Evolutionary conservation across 2,329 filamentous ascomycete species (phyloP), one percentile per base, ranked within the genome.

Genomic region (Nigrospora oryzae): DNA sequence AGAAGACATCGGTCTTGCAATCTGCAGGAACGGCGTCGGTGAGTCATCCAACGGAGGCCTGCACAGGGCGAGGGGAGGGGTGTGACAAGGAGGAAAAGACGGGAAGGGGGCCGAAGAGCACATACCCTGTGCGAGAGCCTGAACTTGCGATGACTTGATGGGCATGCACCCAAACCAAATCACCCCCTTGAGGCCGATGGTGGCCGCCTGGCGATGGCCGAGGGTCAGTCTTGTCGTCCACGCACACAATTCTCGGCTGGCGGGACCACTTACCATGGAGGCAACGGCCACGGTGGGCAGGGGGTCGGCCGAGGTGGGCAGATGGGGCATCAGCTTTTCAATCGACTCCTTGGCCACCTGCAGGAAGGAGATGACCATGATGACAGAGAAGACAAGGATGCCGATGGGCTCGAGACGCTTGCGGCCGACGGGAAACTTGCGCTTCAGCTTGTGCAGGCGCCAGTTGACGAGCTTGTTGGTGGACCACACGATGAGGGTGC

Each of bases 111-210:
- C 4, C 6, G 4, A 23, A 23, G 19, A 23, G 19, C 19, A n/a
- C 40, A 28, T 31, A 42, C 40, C 42, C 30, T 81, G 77, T 0
- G 73, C 77, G 5, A 85, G 62, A 0, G 79, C 79, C 50, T 81
- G 77, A 0, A 83, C 79, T 54, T 81, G 78, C 0, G 78, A 81
- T 3, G 79, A 82, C 52, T 81, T 80, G 51, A 83, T 73, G 4
- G 68, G 64, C 3, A 72, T 66, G 53, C 79, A 82, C 37, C 74
- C 77, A 14, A 82, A 59, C 65, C 79, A 77, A 43, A 81, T 80
- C 10, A 74, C 68, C 2, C 76, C 77, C 56, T 83, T 83, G 40
- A 82, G 61, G 1, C 76, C 64, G 14, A 81, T 69, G 0, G 77
- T 83, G 4, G 67, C 71, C 0, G 68, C 68, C 23, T 28, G 23